phyloP scores from a whole-genome alignment of 2,329 filamentous ascomycete genomes.

The Calycina herbarum region DNA sequence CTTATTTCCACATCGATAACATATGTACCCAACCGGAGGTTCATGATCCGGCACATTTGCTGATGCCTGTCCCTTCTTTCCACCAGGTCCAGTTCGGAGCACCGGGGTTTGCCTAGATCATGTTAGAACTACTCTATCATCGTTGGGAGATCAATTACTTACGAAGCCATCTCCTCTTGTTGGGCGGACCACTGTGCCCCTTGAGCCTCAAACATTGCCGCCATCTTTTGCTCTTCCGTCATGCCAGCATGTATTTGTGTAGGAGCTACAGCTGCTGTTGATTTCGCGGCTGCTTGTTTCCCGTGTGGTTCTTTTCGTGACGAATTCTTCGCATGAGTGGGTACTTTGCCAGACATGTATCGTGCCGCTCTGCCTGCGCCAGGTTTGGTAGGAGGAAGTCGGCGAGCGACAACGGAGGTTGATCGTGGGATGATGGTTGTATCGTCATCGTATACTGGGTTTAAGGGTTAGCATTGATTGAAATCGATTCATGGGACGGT shows the following conservation, averaged over 20 bases:
- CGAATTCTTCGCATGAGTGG: conserved; percentile 79
- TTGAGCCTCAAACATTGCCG: conserved; percentile 86
- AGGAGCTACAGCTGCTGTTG: conserved; percentile 54
- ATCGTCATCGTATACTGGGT: conserved; percentile 90
- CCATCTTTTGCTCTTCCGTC: conserved; percentile 92
- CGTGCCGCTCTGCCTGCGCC: conserved; percentile 89
- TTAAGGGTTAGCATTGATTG: conserved; percentile 33
- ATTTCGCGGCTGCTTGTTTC: conserved; percentile 58
- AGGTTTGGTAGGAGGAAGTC: conserved; percentile 78
- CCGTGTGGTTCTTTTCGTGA: conserved; percentile 63
- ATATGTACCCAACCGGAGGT: conserved; percentile 90
- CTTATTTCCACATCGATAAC: conserved; percentile 94
- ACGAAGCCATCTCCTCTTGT: conserved; percentile 90
- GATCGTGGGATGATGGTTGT: conserved; percentile 96
- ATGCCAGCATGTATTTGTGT: conserved; percentile 72
- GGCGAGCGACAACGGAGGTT: conserved; percentile 86
- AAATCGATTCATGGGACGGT: conserved; percentile 37
- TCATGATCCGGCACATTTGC: conserved; percentile 86
- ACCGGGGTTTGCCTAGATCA: conserved; percentile 59
- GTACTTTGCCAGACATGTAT: conserved; percentile 96
- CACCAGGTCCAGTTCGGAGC: conserved; percentile 50
- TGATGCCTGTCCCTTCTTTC: conserved; percentile 48
- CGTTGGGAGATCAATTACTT: conserved; percentile 42
- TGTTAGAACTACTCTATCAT: conserved; percentile 38
- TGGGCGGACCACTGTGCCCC: conserved; percentile 91